Conservation (phyloP, 495 filamentous ascomycete genomes). For the Aspergillus incahuasiensis region DNA sequence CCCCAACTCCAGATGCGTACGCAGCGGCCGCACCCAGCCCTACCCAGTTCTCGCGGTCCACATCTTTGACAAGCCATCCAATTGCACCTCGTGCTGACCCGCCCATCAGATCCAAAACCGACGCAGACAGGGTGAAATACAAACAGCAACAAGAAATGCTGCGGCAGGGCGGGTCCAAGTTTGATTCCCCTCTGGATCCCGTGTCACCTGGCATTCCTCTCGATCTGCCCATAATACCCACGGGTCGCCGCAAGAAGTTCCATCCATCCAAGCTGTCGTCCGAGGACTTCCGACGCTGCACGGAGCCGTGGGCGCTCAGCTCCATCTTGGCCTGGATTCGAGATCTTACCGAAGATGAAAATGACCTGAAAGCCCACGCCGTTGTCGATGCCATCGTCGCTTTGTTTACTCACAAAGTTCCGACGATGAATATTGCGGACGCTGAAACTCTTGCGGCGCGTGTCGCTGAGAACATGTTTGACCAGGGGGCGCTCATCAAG, state of each 20-base stretch:
- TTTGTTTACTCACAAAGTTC: slow-evolving; percentile 92
- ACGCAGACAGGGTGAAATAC: slow-evolving; percentile 67
- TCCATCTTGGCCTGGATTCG: slow-evolving; percentile 82
- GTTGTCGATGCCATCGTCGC: slow-evolving; percentile 83
- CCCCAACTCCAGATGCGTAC: slow-evolving; percentile 42
- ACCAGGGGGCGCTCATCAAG: slow-evolving; percentile 69
- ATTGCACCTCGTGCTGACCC: slow-evolving; percentile 75
- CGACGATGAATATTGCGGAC: slow-evolving; percentile 98
- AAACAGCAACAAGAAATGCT: slow-evolving; percentile 55
- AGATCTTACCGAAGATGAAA: slow-evolving; percentile 78
- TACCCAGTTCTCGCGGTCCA: slow-evolving; percentile 72
- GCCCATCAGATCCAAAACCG: slow-evolving; percentile 88
- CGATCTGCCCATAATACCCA: slow-evolving; percentile 67
- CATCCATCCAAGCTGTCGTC: slow-evolving; percentile 81
- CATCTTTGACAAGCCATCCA: slow-evolving; percentile 75
- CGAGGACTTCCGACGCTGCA: slow-evolving; percentile 78
- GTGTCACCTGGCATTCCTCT: slow-evolving; percentile 53
- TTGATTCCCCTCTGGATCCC: slow-evolving; percentile 32
- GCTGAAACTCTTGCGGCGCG: slow-evolving; percentile 79
- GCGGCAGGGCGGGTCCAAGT: slow-evolving; percentile 43
- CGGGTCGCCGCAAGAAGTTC: slow-evolving; percentile 70
- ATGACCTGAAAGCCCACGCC: slow-evolving; percentile 74
- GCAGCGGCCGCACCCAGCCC: slow-evolving; percentile 40
- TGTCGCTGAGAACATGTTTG: slow-evolving; percentile 78
- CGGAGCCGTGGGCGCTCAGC: slow-evolving; percentile 90